Evolutionary conservation across 352 stramenopile species (phyloP).

Genomic region (Phytophthora cryptogea): DNA sequence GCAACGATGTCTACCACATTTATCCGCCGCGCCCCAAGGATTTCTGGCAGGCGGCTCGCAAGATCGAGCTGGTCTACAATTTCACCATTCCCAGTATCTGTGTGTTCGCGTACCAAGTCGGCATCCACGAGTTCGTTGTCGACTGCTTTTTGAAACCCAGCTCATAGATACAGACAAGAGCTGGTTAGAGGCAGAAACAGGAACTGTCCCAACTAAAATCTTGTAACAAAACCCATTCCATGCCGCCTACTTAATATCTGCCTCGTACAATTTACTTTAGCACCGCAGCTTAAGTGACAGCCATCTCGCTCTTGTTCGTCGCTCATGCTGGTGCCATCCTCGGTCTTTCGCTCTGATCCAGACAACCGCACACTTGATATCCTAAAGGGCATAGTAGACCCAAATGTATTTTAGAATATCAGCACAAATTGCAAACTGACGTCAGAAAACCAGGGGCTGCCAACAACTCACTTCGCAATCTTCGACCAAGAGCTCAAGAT

Average conservation of each 20-base stretch:
- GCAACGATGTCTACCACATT: constrained; percentile 53
- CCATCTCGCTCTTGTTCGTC: constrained; percentile 2
- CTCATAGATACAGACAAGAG: constrained; percentile 9
- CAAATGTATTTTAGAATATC: constrained; percentile 12
- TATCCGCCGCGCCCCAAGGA: constrained; percentile 45
- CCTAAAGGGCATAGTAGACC: constrained; percentile 5
- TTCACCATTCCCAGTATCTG: constrained; percentile 43
- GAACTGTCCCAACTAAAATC: neutral
- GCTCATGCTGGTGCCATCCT: constrained; percentile 8
- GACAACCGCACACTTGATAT: constrained; percentile 2
- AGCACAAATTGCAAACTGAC: neutral
- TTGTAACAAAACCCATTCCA: constrained; percentile 12
- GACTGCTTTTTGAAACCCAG: constrained; percentile 26
- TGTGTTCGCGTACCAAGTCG: constrained; percentile 29
- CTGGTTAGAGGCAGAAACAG: neutral
- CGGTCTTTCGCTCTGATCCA: neutral
- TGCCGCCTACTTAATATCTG: too few relatives aligned
- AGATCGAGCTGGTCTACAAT: constrained; percentile 55
- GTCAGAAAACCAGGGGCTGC: constrained; percentile 8
- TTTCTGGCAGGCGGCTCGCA: constrained; percentile 45
- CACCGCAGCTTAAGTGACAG: neutral
- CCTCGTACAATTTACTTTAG: too few relatives aligned
- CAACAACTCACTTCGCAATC: constrained; percentile 12
- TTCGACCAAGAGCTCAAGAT: constrained; percentile 20
- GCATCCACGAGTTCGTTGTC: constrained; percentile 41